phyloP scores from a whole-genome alignment of 495 filamentous ascomycete genomes.

The Gamarada debralockiae region DNA sequence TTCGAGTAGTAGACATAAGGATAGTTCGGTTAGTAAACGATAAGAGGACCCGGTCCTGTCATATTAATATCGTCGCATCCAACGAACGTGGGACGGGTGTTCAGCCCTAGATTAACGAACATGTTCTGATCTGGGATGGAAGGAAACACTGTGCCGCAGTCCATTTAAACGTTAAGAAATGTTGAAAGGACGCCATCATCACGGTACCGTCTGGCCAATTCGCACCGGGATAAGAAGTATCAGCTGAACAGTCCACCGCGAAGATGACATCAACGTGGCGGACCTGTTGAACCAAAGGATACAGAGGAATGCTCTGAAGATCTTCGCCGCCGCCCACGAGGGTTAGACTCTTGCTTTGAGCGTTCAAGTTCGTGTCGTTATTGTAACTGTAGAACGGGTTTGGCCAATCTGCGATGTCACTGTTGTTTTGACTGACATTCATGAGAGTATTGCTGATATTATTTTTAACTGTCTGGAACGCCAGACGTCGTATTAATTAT shows the following conservation, averaged over 20 bases:
- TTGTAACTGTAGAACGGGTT: conserved; percentile 84
- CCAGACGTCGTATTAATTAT: conserved; percentile 44
- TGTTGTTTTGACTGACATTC: conserved; percentile 46
- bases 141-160: conserved; percentile 82
- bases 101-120: conserved; percentile 83
- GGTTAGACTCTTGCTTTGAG: conserved; percentile 53
- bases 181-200: conserved; percentile 78
- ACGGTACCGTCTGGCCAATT: conserved; percentile 87
- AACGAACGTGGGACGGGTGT: conserved; percentile 86
- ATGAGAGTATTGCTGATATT: conserved; percentile 53
- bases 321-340: conserved; percentile 89
- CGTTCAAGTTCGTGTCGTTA: conserved; percentile 55
- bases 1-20: conserved; percentile 75
- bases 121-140: conserved; percentile 77
- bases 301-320: conserved; percentile 80
- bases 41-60: conserved; percentile 54
- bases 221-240: conserved; percentile 55
- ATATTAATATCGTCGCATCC: conserved; percentile 76
- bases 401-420: conserved; percentile 83
- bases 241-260: conserved; percentile 81
- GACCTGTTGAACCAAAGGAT: conserved; percentile 76
- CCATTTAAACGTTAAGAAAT: conserved; percentile 45
- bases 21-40: conserved; percentile 86
- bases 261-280: conserved; percentile 88
- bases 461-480: conserved; percentile 49